Evolutionary conservation across 139 green algal species (phyloP).

Genomic region (Tetradesmus lagerheimii): DNA sequence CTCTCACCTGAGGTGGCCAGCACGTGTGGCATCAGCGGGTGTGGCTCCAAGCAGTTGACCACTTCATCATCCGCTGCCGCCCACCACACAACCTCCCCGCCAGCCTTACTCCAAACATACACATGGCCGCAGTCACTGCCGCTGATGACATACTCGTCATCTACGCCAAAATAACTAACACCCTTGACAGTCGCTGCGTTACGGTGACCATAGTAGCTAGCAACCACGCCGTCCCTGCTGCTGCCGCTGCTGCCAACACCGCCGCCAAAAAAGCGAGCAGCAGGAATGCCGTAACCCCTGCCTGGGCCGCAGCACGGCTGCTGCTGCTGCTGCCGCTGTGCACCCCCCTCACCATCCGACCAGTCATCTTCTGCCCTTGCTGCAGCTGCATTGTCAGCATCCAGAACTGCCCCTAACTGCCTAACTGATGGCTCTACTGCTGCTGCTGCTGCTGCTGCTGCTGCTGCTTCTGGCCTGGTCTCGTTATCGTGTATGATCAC

Average conservation of each 20-base stretch:
- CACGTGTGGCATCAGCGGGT: conserved; percentile 58
- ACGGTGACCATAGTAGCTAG: conserved; percentile 64
- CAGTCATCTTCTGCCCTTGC: background rate
- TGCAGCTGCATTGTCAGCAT: background rate
- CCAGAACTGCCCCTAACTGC: background rate
- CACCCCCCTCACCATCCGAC: background rate
- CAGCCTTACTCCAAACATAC: conserved; percentile 30
- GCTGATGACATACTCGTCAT: conserved; percentile 67
- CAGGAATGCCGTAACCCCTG: conserved; percentile 10
- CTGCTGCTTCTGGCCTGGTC: background rate
- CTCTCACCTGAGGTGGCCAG: conserved; percentile 54
- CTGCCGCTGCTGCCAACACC: background rate
- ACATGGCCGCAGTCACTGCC: conserved; percentile 67
- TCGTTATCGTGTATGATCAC: background rate
- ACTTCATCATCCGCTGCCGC: conserved; percentile 41
- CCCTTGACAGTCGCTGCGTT: conserved; percentile 69
- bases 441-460: conserved; percentile 28
- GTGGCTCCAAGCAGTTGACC: conserved; percentile 76
- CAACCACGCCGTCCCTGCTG: conserved; percentile 37
- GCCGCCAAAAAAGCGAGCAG: conserved; percentile 1
- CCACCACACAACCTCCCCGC: conserved; percentile 4
- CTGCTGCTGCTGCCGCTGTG: conserved; percentile 13
- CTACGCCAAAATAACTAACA: conserved; percentile 52
- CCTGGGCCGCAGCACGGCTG: conserved; percentile 1
- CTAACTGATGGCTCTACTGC: background rate